Evolutionary conservation across 257 asterid genomes (phyloP).

Genomic region (Nicotiana attenuata): DNA sequence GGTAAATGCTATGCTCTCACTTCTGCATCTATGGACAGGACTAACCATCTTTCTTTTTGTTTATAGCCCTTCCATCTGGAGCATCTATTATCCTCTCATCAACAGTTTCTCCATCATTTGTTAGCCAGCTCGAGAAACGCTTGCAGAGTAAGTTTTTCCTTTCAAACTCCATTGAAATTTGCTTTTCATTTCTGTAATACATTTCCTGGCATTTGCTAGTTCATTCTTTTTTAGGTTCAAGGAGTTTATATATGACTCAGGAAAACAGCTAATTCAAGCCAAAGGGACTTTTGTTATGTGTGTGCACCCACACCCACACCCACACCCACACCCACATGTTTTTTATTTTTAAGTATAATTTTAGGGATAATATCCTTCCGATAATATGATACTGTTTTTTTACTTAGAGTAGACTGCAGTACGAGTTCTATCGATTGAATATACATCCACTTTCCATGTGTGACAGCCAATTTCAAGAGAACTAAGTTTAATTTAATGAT

Average conservation of each 20-base stretch:
- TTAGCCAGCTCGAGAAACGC: constrained; percentile 69
- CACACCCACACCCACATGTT: not conserved
- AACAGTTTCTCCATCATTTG: constrained; percentile 94
- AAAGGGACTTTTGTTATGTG: not conserved
- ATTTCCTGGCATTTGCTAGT: not conserved
- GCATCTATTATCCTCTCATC: constrained; percentile 83
- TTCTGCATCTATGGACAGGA: constrained; percentile 15
- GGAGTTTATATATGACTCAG: not conserved
- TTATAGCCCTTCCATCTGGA: constrained; percentile 80
- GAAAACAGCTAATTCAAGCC: too few relatives aligned
- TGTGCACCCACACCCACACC: not conserved
- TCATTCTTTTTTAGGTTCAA: constrained; percentile 4
- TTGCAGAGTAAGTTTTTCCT: constrained; percentile 61
- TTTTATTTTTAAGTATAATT: not conserved
- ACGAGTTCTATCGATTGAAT: not conserved
- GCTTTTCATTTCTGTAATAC: not conserved
- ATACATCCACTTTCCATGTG: not conserved
- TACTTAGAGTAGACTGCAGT: not conserved
- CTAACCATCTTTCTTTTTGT: constrained; percentile 29
- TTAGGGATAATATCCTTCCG: not conserved
- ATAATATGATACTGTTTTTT: not conserved
- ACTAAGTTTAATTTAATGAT: not conserved
- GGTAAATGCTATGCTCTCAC: constrained; percentile 38
- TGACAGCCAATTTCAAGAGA: not conserved
- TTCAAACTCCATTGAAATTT: not conserved